Conservation (phyloP, 1,284 basidiomycete species). For the Ustilago cynodontis region DNA sequence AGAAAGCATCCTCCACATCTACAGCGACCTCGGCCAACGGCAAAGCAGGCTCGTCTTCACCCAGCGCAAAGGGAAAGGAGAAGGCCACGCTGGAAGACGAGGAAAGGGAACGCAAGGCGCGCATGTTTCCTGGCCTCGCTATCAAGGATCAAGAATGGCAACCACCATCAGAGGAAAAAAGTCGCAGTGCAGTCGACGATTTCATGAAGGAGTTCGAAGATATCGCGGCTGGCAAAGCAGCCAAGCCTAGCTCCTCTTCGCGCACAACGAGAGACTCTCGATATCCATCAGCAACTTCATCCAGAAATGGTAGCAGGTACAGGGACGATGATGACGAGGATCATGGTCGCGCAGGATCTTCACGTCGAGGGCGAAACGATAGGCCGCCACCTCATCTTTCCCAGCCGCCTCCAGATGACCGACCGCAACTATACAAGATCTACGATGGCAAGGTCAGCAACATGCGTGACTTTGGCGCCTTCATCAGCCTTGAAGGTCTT, state of each 20-base stretch:
- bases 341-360: conserved; percentile 12
- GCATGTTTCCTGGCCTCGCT: conserved; percentile 92
- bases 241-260: background rate
- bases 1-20: conserved; percentile 38
- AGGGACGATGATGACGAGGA: conserved; percentile 19
- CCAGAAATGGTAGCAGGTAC: conserved; percentile 14
- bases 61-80: conserved; percentile 69
- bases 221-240: conserved; percentile 71
- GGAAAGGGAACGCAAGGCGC: conserved; percentile 81
- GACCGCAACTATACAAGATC: conserved; percentile 91
- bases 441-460: conserved; percentile 88
- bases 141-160: conserved; percentile 78
- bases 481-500: conserved; percentile 89
- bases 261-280: conserved; percentile 3
- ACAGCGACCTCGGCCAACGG: conserved; percentile 5
- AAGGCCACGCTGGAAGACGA: conserved; percentile 70
- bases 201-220: conserved; percentile 83
- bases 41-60: conserved; percentile 71
- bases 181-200: conserved; percentile 82
- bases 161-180: conserved; percentile 70
- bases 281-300: conserved; percentile 19
- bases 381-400: conserved; percentile 44
- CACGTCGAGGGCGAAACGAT: conserved; percentile 34
- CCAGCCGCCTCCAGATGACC: conserved; percentile 74
- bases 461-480: conserved; percentile 94